These are phyloP conservation scores for Globisporangium irregulare DNA, from an alignment of 352 stramenopile genomes.

Conservation along the genomic window DNA sequence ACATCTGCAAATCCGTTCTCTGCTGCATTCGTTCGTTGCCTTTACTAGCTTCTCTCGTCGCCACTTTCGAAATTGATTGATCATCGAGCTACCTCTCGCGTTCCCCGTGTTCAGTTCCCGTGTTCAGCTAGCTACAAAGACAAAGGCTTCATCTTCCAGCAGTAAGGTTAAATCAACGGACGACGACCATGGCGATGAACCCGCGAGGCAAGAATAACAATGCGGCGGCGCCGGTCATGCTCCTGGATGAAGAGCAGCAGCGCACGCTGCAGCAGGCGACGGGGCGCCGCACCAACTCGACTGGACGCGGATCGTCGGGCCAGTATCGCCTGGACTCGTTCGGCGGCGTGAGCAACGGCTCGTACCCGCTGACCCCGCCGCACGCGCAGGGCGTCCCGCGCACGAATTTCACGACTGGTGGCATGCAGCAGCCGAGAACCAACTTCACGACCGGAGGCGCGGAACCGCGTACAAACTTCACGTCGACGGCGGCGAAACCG, in stretches of 20 bases:
- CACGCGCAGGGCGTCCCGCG: conserved; percentile 21
- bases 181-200: not conserved
- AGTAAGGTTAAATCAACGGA: too few species aligned
- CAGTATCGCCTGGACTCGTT: conserved; percentile 13
- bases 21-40: not conserved
- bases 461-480: conserved; percentile 13
- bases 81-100: not conserved
- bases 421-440: conserved; percentile 18
- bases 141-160: not conserved
- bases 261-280: conserved; percentile 25
- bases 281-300: conserved; percentile 14
- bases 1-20: not conserved
- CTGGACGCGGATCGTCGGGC: not conserved
- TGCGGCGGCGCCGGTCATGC: conserved; percentile 24
- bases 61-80: not conserved
- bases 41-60: not conserved
- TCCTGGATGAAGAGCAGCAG: conserved; percentile 63
- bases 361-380: conserved; percentile 24
- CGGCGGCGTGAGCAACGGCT: conserved; percentile 11
- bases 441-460: conserved; percentile 28
- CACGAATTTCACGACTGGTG: conserved; percentile 24
- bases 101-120: not conserved
- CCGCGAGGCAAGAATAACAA: not conserved
- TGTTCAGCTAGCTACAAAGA: not conserved
- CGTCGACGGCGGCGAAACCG: not conserved